Conservation (phyloP, 2,329 filamentous ascomycete genomes). For the Trichoderma atrobrunneum region DNA sequence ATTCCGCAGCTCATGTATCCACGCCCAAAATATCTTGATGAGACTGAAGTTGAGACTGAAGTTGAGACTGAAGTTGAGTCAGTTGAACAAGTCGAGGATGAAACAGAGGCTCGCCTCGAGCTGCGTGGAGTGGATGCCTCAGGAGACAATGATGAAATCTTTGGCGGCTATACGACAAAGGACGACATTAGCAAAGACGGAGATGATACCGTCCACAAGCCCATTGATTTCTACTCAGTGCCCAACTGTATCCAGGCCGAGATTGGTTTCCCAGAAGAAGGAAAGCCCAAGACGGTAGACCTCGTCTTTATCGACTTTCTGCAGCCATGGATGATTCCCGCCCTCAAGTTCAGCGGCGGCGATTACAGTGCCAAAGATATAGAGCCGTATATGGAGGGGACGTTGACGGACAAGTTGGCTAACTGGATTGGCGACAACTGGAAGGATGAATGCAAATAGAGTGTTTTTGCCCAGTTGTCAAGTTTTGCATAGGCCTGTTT, state of each 20-base stretch:
- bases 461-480: not conserved
- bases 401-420: slow-evolving; percentile 54
- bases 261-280: slow-evolving; percentile 57
- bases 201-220: slow-evolving; percentile 82
- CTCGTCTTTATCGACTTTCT: slow-evolving; percentile 92
- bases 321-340: slow-evolving; percentile 73
- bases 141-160: slow-evolving; percentile 42
- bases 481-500: not conserved
- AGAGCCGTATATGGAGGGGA: slow-evolving; percentile 50
- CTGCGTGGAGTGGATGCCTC: slow-evolving; percentile 27
- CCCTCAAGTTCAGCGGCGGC: slow-evolving; percentile 60
- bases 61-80: slow-evolving; percentile 14
- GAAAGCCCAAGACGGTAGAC: slow-evolving; percentile 71
- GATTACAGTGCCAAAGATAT: slow-evolving; percentile 50
- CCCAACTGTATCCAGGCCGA: slow-evolving; percentile 80
- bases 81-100: slow-evolving; percentile 14
- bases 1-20: slow-evolving; percentile 46
- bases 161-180: slow-evolving; percentile 77
- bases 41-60: slow-evolving; percentile 15
- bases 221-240: slow-evolving; percentile 70
- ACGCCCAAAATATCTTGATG: not conserved
- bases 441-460: slow-evolving; percentile 44
- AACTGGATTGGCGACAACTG: slow-evolving; percentile 61
- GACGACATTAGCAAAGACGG: slow-evolving; percentile 83
- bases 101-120: slow-evolving; percentile 32